These are phyloP conservation scores for Schizosaccharomyces japonicus DNA, from an alignment of 805 yeast genomes.

Conservation along the genomic window DNA sequence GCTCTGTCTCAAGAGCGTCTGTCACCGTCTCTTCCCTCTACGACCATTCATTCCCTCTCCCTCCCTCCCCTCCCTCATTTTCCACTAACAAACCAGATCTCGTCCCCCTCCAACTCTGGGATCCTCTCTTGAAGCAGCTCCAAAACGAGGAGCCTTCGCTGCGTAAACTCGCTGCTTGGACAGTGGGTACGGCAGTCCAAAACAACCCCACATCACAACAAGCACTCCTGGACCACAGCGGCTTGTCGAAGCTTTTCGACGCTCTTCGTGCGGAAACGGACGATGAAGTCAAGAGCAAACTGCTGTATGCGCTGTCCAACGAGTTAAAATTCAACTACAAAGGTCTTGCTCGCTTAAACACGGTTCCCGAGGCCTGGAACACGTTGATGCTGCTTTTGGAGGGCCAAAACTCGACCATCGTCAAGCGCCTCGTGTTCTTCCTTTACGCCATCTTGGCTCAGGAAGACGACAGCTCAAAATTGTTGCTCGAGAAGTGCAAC, in stretches of 20 bases:
- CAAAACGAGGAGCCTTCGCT: conserved; percentile 23
- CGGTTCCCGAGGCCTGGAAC: conserved; percentile 35
- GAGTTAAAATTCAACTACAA: conserved; percentile 42
- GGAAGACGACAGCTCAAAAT: not conserved
- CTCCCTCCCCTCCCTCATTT: not conserved
- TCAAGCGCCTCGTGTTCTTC: not conserved
- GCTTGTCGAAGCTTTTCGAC: conserved; percentile 15
- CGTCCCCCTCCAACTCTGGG: conserved; percentile 67
- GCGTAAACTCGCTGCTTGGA: conserved; percentile 38
- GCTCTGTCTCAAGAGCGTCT: no score
- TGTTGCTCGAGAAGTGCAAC: not conserved
- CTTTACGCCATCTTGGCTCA: not conserved
- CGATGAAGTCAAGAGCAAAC: conserved; percentile 29
- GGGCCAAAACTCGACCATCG: no score
- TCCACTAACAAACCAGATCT: conserved; percentile 24
- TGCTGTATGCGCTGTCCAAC: conserved; percentile 55
- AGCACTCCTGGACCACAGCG: conserved; percentile 11
- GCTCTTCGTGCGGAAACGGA: conserved; percentile 12
- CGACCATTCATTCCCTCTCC: no score
- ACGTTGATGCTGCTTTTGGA: conserved; percentile 3
- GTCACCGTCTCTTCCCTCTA: no score
- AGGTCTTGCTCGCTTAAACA: conserved; percentile 32
- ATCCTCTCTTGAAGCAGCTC: conserved; percentile 32
- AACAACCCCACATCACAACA: conserved; percentile 60
- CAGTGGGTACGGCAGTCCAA: conserved; percentile 78